Evolutionary conservation across 805 yeast genomes (phyloP).

Genomic region (Scheffersomyces spartinae): DNA sequence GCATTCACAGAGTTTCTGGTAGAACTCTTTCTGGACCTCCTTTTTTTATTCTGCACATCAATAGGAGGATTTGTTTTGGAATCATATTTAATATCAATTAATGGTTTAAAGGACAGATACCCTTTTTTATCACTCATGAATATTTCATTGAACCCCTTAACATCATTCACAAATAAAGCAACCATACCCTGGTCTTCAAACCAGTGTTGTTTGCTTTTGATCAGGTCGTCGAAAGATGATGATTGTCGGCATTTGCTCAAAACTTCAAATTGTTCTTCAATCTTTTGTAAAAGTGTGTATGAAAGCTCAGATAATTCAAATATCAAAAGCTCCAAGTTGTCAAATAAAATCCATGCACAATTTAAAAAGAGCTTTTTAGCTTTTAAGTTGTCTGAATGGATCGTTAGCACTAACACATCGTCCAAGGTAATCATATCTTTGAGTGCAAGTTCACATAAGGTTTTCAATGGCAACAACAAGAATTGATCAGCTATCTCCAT

Average conservation of each 20-base stretch:
- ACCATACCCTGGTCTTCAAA: no score
- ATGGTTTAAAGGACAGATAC: constrained; percentile 19
- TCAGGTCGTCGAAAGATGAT: no score
- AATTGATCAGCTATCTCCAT: constrained; percentile 55
- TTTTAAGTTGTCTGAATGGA: constrained; percentile 38
- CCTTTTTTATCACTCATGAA: constrained; percentile 26
- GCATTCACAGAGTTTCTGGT: no score
- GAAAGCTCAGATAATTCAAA: no score
- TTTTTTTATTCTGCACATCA: constrained; percentile 9
- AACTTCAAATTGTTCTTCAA: constrained; percentile 15
- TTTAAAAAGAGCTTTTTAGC: constrained; percentile 46
- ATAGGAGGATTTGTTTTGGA: no score
- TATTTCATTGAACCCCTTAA: constrained; percentile 13
- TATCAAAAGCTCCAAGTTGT: constrained; percentile 52
- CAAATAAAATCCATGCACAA: constrained; percentile 57
- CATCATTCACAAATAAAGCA: constrained; percentile 11
- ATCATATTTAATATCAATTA: constrained; percentile 20
- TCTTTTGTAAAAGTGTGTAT: no score
- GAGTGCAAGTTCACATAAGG: constrained; percentile 48
- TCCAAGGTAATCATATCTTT: constrained; percentile 46
- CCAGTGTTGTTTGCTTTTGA: no score
- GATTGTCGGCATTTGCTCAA: no score
- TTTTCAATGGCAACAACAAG: constrained; percentile 45
- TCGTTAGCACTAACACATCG: constrained; percentile 45
- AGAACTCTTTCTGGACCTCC: constrained; percentile 13